A percentile compares a stretch with the other conserved stretches of the same genome.
Evolutionary conservation across 768 basidiomycete species (phyloP).

Genomic region (Rhizopogon vinicolor): DNA sequence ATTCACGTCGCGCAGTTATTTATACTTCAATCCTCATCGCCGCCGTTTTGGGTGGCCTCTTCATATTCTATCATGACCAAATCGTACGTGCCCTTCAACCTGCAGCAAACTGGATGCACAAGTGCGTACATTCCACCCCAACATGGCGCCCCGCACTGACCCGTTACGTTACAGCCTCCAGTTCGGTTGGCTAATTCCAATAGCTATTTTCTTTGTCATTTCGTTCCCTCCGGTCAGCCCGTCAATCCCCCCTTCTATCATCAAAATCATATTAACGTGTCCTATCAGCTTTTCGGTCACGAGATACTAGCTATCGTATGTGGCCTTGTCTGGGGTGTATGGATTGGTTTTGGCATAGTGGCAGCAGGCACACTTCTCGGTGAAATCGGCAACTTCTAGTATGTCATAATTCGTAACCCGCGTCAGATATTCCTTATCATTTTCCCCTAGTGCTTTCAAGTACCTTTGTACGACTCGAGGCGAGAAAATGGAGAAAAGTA

Average conservation of each 20-base stretch:
- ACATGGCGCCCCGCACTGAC: background rate
- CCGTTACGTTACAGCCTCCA: constrained; percentile 32
- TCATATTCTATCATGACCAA: constrained; percentile 60
- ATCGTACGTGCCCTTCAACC: constrained; percentile 46
- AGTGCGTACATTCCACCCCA: constrained; percentile 17
- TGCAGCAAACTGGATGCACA: constrained; percentile 40
- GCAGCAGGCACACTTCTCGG: constrained; percentile 79
- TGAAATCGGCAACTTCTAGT: constrained; percentile 88
- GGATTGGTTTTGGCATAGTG: constrained; percentile 84
- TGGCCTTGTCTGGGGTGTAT: constrained; percentile 87
- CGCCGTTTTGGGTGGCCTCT: constrained; percentile 44
- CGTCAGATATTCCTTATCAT: constrained; percentile 8
- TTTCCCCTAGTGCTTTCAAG: constrained; percentile 63
- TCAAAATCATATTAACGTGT: background rate
- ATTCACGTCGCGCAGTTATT: constrained; percentile 27
- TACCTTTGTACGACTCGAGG: constrained; percentile 73
- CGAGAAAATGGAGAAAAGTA: constrained; percentile 62
- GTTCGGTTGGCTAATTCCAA: constrained; percentile 74
- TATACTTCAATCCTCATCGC: constrained; percentile 47
- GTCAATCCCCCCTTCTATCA: background rate
- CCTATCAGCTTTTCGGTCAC: constrained; percentile 77
- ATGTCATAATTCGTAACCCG: constrained; percentile 23
- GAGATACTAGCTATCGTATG: constrained; percentile 88
- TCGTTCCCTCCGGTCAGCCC: constrained; percentile 75
- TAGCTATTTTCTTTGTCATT: constrained; percentile 75